phyloP scores from a whole-genome alignment of 768 basidiomycete species.

The Mycena floridula region DNA sequence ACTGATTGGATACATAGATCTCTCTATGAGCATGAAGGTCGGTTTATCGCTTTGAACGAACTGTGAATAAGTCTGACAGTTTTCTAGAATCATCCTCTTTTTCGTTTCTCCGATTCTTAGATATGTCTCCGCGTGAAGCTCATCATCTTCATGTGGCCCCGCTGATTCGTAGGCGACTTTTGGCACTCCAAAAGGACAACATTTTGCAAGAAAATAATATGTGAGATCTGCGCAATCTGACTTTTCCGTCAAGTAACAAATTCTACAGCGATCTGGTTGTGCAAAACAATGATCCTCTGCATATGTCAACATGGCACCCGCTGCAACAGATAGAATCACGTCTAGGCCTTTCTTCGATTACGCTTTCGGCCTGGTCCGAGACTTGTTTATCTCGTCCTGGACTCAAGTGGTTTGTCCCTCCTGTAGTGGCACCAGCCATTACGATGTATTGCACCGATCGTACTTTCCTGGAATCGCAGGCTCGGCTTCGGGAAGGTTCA shows the following conservation, averaged over 20 bases:
- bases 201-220: slow-evolving; percentile 22
- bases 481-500: slow-evolving; percentile 57
- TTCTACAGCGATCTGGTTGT: too few species aligned
- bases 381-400: slow-evolving; percentile 79
- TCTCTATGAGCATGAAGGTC: slow-evolving; percentile 42
- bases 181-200: slow-evolving; percentile 39
- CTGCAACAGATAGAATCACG: too few species aligned
- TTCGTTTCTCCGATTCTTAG: slow-evolving; percentile 74
- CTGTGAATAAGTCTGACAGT: slow-evolving; percentile 2
- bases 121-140: slow-evolving; percentile 56
- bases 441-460: slow-evolving; percentile 67
- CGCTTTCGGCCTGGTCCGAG: slow-evolving; percentile 52
- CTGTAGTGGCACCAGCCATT: slow-evolving; percentile 81
- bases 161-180: slow-evolving; percentile 49
- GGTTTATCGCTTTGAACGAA: not conserved
- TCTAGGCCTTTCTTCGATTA: slow-evolving; percentile 57
- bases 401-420: slow-evolving; percentile 82
- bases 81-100: slow-evolving; percentile 51
- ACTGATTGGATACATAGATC: slow-evolving; percentile 75
- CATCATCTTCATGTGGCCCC: slow-evolving; percentile 57
- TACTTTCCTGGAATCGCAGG: slow-evolving; percentile 70
- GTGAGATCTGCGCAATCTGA: too few species aligned
- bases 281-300: too few species aligned
- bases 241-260: too few species aligned
- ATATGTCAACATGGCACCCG: too few species aligned